Evolutionary conservation across 805 yeast genomes (phyloP), one percentile per base, ranked within the genome.

Genomic region (Barnettozyma pratensis): DNA sequence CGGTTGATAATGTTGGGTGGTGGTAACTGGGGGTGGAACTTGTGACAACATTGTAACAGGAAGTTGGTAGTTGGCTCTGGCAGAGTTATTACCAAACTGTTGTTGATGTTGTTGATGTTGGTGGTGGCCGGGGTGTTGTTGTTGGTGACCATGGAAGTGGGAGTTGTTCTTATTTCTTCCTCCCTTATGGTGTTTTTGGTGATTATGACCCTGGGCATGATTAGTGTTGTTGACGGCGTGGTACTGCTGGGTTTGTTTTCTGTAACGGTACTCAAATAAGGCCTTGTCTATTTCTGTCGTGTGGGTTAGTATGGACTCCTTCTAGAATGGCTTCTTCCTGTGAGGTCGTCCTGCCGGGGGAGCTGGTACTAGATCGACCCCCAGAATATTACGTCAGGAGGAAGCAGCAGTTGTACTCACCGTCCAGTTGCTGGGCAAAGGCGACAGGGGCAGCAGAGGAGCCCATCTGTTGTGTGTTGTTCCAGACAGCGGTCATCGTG

Each of bases 221-320:
- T 30, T n/a, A 19, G 34, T 3, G 42, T 42, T 37, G 19, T 40
- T 42, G 32, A 27, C 11, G 29, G 32, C 34, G 14, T 48, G 48
- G 28, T 48, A 47, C 25, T 52, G 55, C 25, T 50, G 53, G 39
- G 41, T 50, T 35, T 53, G 62, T 45, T 49, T 53, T 46, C 53
- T 56, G 46, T 57, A 54, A 29, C 60, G 57, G 42, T 50, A 52
- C 37, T 59, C 61, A 32, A 59, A 55, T 42, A 59, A 45, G 8
- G 60, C 63, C 47, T 46, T 59, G 34, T 59, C 61, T 28, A 59
- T 49, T 30, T 54, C 62, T 58, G 37, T 4, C 6, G 11, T 3
- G n/a, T 7, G 1, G 19, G 53, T 47, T 52, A 48, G 54, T 53
- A 46, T 26, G 30, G 3, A 7, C 8, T 31, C 11, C 34, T 2